A percentile compares a stretch with the other conserved stretches of the same genome.
phyloP scores from a whole-genome alignment of 257 asterid species.

The Thymus mandschuricus region DNA sequence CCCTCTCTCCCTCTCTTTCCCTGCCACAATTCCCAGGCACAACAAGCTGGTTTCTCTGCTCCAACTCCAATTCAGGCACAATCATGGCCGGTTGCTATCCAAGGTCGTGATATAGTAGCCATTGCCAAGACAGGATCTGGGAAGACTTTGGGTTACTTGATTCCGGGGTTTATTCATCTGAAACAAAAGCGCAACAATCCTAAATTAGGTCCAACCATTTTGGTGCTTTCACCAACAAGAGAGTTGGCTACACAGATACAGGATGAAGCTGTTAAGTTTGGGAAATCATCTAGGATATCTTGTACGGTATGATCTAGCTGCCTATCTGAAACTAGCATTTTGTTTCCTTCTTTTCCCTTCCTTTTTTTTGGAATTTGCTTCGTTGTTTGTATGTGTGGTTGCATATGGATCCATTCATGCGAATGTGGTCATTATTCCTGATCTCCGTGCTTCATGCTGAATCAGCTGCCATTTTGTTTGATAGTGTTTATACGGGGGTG shows the following conservation, averaged over 20 bases:
- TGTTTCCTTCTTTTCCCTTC: constrained; percentile 2
- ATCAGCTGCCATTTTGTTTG: constrained; percentile 21
- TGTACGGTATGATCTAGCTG: constrained; percentile 72
- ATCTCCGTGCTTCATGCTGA: constrained; percentile 28
- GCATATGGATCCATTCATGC: constrained; percentile 7
- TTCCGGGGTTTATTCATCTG: constrained; percentile 87
- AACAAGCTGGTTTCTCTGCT: constrained; percentile 84
- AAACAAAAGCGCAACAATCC: constrained; percentile 61
- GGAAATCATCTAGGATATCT: constrained; percentile 74
- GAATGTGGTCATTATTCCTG: constrained; percentile 10
- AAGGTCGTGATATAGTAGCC: constrained; percentile 90
- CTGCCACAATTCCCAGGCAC: constrained; percentile 56
- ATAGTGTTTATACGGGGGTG: constrained; percentile 87
- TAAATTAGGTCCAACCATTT: constrained; percentile 78
- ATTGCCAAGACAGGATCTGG: constrained; percentile 98
- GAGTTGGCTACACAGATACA: constrained; percentile 95
- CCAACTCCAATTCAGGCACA: constrained; percentile 98
- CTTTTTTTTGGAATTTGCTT: background rate
- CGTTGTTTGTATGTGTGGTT: constrained; percentile 15
- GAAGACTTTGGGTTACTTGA: constrained; percentile 89
- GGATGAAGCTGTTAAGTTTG: constrained; percentile 85
- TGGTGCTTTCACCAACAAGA: constrained; percentile 93
- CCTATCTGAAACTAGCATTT: constrained; percentile 5
- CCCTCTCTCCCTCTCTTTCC: background rate
- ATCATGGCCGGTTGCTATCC: constrained; percentile 91